phyloP scores from a whole-genome alignment of 148 eudicot genomes.

The Arctostaphylos glauca region DNA sequence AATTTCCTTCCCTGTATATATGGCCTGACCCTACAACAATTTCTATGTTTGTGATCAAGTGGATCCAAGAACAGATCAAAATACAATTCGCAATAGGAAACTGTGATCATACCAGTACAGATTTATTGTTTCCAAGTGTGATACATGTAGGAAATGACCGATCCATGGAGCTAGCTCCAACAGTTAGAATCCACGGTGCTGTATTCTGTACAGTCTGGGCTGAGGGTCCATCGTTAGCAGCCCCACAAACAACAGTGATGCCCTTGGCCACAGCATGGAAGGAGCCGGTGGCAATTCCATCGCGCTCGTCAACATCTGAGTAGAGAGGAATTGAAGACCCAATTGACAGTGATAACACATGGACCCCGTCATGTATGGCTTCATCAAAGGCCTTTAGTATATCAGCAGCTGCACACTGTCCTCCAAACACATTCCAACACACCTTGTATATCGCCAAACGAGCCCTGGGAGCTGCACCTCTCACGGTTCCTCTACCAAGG shows the following conservation, averaged over 20 bases:
- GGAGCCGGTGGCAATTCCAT: conserved; percentile 22
- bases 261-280: conserved; percentile 31
- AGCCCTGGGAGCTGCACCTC: conserved; percentile 33
- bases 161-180: conserved; percentile 32
- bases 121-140: conserved; percentile 31
- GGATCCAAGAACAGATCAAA: neutral
- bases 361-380: conserved; percentile 30
- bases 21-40: conserved; percentile 21
- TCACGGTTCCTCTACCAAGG: conserved; percentile 21
- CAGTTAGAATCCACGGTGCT: conserved; percentile 33
- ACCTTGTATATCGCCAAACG: conserved; percentile 33
- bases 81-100: neutral
- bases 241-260: conserved; percentile 26
- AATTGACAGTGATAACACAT: conserved; percentile 19
- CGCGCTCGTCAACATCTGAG: conserved; percentile 20
- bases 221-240: conserved; percentile 22
- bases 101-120: conserved; percentile 17
- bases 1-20: conserved; percentile 16
- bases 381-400: conserved; percentile 27
- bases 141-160: conserved; percentile 22
- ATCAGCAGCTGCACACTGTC: conserved; percentile 17
- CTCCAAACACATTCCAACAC: conserved; percentile 16
- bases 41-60: neutral
- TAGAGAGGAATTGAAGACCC: neutral
- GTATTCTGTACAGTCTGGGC: conserved; percentile 21